phyloP scores from a whole-genome alignment of 345 rosid genomes.

The Carallia brachiata region DNA sequence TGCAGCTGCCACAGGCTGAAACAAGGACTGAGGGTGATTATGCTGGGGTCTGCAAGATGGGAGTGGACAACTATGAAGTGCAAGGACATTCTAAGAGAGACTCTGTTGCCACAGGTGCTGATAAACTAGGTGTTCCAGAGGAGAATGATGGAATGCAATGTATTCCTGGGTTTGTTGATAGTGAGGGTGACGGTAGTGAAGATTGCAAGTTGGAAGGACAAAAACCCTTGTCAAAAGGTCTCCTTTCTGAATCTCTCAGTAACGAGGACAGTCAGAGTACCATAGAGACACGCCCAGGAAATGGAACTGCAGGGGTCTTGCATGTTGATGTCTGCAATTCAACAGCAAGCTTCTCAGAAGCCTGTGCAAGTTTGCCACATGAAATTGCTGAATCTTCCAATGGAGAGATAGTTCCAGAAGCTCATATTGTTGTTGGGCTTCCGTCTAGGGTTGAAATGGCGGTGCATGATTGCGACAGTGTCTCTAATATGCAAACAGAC shows the following conservation, averaged over 20 bases:
- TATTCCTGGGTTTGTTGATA: not conserved
- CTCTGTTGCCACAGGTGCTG: conserved; percentile 16
- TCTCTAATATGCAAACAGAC: conserved; percentile 17
- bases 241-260: conserved; percentile 3
- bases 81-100: conserved; percentile 5
- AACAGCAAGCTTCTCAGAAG: conserved; percentile 8
- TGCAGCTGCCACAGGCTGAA: conserved; percentile 10
- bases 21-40: conserved; percentile 9
- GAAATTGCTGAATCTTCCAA: conserved; percentile 9
- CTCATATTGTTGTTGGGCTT: conserved; percentile 7
- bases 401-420: conserved; percentile 20
- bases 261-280: conserved; percentile 4
- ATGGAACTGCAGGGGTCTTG: not conserved
- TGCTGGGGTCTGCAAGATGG: conserved; percentile 12
- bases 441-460: conserved; percentile 4
- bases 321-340: not conserved
- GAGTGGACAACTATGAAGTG: conserved; percentile 9
- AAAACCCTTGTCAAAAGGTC: not conserved
- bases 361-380: conserved; percentile 2
- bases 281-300: not conserved
- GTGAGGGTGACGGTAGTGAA: conserved; percentile 2
- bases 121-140: conserved; percentile 7
- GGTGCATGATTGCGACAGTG: not conserved
- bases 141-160: conserved; percentile 4
- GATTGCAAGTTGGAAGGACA: not conserved